These are phyloP conservation scores for Rhizomucor miehei DNA, from an alignment of 371 early-diverging fungal genomes.

Conservation along the genomic window DNA sequence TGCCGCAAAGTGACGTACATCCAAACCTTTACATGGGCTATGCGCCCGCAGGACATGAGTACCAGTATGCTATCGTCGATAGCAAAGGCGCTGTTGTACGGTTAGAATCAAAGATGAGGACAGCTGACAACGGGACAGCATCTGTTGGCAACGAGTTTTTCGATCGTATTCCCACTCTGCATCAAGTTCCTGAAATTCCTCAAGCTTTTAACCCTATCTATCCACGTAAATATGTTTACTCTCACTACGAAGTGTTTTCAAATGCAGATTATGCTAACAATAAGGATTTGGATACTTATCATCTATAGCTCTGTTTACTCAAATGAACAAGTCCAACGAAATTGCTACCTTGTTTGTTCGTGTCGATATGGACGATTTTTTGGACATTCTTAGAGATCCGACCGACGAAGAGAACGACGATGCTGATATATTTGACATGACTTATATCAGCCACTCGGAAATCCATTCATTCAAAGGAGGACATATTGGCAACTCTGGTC, in stretches of 20 bases:
- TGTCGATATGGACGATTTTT: slow-evolving; percentile 31
- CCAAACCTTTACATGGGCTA: slow-evolving; percentile 36
- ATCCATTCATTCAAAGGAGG: slow-evolving; percentile 38
- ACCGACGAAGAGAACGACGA: slow-evolving; percentile 21
- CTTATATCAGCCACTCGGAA: slow-evolving; percentile 47
- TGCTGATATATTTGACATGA: slow-evolving; percentile 28
- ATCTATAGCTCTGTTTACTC: slow-evolving; percentile 19
- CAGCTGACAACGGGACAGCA: slow-evolving; percentile 29
- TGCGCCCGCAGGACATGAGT: slow-evolving; percentile 33
- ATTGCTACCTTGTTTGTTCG: slow-evolving; percentile 48
- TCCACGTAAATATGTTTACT: slow-evolving; percentile 32
- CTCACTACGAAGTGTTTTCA: no score
- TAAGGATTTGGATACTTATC: no score
- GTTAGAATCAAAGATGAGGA: slow-evolving; percentile 30
- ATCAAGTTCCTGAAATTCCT: slow-evolving; percentile 46
- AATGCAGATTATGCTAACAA: background rate
- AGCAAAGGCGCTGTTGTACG: slow-evolving; percentile 7
- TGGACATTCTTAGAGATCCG: slow-evolving; percentile 25
- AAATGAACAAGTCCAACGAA: slow-evolving; percentile 30
- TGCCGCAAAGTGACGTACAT: slow-evolving; percentile 19
- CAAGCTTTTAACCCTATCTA: slow-evolving; percentile 49
- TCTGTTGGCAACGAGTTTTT: slow-evolving; percentile 57
- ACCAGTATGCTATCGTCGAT: slow-evolving; percentile 32
- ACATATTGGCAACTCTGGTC: slow-evolving; percentile 45
- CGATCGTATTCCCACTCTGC: slow-evolving; percentile 39